Base-by-base conservation (phyloP, 768 basidiomycete genomes). In the Lyophyllum atratum region DNA sequence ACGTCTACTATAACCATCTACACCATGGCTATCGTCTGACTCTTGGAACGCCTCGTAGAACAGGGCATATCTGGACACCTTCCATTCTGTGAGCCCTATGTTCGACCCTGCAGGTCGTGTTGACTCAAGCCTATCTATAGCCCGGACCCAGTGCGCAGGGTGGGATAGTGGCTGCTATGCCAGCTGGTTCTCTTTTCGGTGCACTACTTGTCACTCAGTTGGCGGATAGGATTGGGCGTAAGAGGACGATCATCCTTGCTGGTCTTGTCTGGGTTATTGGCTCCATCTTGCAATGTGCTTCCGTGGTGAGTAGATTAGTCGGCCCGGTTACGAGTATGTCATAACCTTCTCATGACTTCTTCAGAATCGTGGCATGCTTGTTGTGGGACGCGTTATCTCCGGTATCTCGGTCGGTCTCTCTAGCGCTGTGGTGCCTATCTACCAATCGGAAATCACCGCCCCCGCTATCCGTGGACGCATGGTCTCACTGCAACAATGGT, bases 141-240 rank as follows among this genome's bases (percentile, higher is more conserved):
- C 87, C 87, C 4, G 65, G 69, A 21, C 74, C 83, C 5, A 77
- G 74, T 52, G 81, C 77, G 7, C 87, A 89, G 73, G 89, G 89
- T 29, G 89, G 80, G 17, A 90, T 90, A 44, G 85, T 88, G n/a
- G 89, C 89, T 3, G 72, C 87, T 39, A 90, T 91, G 88, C 89
- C 89, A 17, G 88, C 86, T 2, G 89, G 86, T 40, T 89, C 88
- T 21, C 76, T 91, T 48, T 55, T 85, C 29, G 89, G 89, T 19
- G 80, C 89, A 3, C 79, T 90, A 26, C 68, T 80, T 17, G 87
- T 89, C 19, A 82, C 82, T 3, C 72, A 78, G 40, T 77, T 90
- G 47, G 89, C 86, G 22, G 89, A 91, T 66, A 68, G 71, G 37
- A 66, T 89, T 19, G 89, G 89, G 39, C 81, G 88, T 34, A 89